Conservation (phyloP, 495 filamentous ascomycete species). For the Cercophora newfieldiana region DNA sequence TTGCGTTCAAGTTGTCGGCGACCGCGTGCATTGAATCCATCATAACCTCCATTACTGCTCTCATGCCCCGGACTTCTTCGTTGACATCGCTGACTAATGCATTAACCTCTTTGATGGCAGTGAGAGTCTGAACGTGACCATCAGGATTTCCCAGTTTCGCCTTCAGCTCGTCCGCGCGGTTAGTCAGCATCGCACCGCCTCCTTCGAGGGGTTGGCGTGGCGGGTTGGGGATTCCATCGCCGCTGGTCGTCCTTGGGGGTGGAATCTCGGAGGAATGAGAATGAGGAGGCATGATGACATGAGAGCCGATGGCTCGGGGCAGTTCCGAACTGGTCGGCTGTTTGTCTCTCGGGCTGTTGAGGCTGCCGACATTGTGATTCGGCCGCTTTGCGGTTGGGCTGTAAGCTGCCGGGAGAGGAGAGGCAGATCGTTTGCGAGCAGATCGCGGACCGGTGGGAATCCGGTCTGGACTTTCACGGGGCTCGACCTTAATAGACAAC, state of each 20-base stretch:
- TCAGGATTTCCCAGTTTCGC: conserved; percentile 18
- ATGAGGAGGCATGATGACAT: not conserved
- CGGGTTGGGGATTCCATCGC: not conserved
- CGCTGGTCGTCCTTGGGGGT: not conserved
- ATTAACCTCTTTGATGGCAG: not conserved
- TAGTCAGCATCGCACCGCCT: not conserved
- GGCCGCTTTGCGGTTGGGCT: not conserved
- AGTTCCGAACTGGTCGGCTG: not conserved
- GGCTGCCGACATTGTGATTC: not conserved
- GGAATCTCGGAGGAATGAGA: not conserved
- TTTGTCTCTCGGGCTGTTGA: not conserved
- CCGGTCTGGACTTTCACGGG: not conserved
- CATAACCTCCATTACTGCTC: conserved; percentile 16
- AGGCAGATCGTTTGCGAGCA: conserved; percentile 4
- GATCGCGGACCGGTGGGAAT: not conserved
- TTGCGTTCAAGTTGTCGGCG: conserved; percentile 10
- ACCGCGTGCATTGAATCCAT: conserved; percentile 28
- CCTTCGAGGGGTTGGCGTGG: not conserved
- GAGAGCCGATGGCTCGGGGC: not conserved
- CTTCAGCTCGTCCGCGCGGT: conserved; percentile 12
- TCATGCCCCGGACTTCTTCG: not conserved
- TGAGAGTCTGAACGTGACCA: conserved; percentile 3
- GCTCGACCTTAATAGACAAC: not conserved
- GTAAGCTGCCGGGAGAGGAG: not conserved
- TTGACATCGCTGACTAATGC: not conserved